A percentile compares a stretch with the other conserved stretches of the same genome.
These are phyloP conservation scores for Phialophora expanda DNA, from an alignment of 2,329 filamentous ascomycete species.

Conservation along the genomic window DNA sequence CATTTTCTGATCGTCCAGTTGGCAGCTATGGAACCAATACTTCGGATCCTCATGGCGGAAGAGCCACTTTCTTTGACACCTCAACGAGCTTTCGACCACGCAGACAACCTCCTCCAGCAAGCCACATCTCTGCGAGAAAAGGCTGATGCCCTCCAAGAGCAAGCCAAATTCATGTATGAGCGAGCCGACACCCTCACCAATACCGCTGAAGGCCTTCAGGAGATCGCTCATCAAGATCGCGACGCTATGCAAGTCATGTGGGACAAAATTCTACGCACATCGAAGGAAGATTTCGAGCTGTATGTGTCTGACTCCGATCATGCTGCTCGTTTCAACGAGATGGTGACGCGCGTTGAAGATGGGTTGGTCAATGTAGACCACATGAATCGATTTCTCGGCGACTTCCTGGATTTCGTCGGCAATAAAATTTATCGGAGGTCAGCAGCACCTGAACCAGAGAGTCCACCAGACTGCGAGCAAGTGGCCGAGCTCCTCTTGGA, in stretches of 20 bases:
- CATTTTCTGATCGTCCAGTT: background rate
- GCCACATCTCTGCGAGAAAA: constrained; percentile 20
- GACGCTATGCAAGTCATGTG: constrained; percentile 21
- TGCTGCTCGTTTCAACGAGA: constrained; percentile 13
- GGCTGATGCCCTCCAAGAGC: constrained; percentile 14
- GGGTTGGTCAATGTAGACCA: constrained; percentile 26
- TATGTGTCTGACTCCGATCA: constrained; percentile 14
- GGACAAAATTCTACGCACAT: constrained; percentile 11
- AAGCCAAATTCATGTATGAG: constrained; percentile 17
- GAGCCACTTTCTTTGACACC: constrained; percentile 22
- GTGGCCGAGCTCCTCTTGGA: background rate
- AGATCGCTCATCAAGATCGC: constrained; percentile 23
- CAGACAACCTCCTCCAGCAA: constrained; percentile 21
- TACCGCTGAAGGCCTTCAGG: constrained; percentile 25
- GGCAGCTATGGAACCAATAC: constrained; percentile 21
- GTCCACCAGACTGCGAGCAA: constrained; percentile 5
- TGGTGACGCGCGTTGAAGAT: constrained; percentile 24
- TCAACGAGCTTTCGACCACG: constrained; percentile 24
- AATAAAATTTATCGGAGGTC: constrained; percentile 7
- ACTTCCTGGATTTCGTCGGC: constrained; percentile 8
- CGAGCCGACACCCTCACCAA: constrained; percentile 21
- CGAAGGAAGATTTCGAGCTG: constrained; percentile 4
- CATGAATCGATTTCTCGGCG: constrained; percentile 13
- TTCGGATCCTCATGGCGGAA: constrained; percentile 16
- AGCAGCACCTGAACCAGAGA: constrained; percentile 25